Evolutionary conservation across 768 basidiomycete genomes (phyloP).

Genomic region (Boletales sp.): DNA sequence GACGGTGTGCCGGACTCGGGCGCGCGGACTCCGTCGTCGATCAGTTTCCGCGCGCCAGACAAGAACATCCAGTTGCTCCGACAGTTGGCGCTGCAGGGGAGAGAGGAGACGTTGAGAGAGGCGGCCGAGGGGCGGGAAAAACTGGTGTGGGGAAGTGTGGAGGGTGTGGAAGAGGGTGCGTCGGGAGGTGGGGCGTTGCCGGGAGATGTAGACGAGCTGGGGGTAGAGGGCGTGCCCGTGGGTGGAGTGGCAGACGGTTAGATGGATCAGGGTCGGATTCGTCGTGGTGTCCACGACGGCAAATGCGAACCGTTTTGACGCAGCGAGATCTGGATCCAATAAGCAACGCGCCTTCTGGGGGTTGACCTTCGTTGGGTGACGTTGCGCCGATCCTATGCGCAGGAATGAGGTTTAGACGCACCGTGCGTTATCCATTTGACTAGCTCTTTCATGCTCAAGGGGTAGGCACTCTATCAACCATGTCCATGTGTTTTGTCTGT

Average conservation of each 20-base stretch:
- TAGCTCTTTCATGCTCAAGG: too few relatives aligned
- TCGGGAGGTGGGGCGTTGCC: constrained; percentile 9
- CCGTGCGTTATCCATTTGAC: too few relatives aligned
- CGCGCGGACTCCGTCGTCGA: not conserved
- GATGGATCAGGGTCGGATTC: too few relatives aligned
- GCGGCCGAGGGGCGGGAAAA: constrained; percentile 43
- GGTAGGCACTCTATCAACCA: too few relatives aligned
- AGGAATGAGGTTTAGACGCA: too few relatives aligned
- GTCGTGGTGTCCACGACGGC: too few relatives aligned
- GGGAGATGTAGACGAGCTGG: not conserved
- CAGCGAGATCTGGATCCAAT: too few relatives aligned
- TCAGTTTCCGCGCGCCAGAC: constrained; percentile 34
- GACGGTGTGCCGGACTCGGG: not conserved
- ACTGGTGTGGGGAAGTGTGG: constrained; percentile 37
- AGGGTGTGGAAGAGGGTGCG: not conserved
- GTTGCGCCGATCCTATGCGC: too few relatives aligned
- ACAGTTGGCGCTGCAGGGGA: constrained; percentile 44
- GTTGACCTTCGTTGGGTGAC: too few relatives aligned
- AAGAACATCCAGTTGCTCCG: constrained; percentile 40
- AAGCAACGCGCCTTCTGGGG: too few relatives aligned
- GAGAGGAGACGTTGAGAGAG: constrained; percentile 36
- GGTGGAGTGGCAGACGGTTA: not conserved
- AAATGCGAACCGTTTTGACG: too few relatives aligned
- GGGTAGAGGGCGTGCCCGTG: not conserved
- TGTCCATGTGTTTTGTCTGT: too few relatives aligned